Evolutionary conservation across 1,284 basidiomycete genomes (phyloP).

Genomic region (Sparassis latifolia): DNA sequence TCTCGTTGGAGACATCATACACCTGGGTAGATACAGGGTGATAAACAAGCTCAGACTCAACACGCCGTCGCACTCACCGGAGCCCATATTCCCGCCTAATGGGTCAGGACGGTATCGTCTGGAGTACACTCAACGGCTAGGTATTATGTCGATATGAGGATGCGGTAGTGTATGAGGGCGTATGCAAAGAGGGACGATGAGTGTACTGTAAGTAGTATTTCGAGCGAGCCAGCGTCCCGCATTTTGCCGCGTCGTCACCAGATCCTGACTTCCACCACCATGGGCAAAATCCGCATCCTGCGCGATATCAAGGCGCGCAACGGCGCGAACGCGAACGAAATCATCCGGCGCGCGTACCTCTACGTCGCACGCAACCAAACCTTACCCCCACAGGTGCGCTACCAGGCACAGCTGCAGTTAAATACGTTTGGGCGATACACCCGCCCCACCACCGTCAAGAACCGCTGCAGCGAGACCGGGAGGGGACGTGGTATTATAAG

Average conservation of each 20-base stretch:
- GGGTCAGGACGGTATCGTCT: too few species aligned
- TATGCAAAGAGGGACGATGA: too few species aligned
- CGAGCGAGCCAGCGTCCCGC: neutral
- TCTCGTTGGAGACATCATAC: constrained; percentile 49
- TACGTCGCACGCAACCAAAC: constrained; percentile 87
- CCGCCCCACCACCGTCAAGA: constrained; percentile 80
- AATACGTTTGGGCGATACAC: constrained; percentile 84
- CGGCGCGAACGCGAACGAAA: constrained; percentile 68
- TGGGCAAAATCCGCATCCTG: constrained; percentile 50
- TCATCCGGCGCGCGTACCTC: constrained; percentile 81
- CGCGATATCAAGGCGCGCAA: constrained; percentile 74
- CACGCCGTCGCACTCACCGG: neutral
- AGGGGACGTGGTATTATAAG: constrained; percentile 82
- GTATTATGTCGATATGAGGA: too few species aligned
- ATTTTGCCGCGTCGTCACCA: neutral
- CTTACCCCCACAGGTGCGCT: constrained; percentile 79
- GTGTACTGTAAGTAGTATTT: neutral
- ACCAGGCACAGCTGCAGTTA: constrained; percentile 93
- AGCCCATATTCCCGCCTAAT: neutral
- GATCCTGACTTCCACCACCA: constrained; percentile 10
- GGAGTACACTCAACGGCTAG: too few species aligned
- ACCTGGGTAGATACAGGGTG: neutral
- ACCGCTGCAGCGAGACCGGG: constrained; percentile 82
- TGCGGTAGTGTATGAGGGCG: too few species aligned
- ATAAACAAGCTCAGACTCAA: neutral